Percentiles rank a stretch among this genome's conserved stretches.
Evolutionary conservation across 2,329 filamentous ascomycete species (phyloP).

Genomic region (Phyllosticta citribraziliensis): DNA sequence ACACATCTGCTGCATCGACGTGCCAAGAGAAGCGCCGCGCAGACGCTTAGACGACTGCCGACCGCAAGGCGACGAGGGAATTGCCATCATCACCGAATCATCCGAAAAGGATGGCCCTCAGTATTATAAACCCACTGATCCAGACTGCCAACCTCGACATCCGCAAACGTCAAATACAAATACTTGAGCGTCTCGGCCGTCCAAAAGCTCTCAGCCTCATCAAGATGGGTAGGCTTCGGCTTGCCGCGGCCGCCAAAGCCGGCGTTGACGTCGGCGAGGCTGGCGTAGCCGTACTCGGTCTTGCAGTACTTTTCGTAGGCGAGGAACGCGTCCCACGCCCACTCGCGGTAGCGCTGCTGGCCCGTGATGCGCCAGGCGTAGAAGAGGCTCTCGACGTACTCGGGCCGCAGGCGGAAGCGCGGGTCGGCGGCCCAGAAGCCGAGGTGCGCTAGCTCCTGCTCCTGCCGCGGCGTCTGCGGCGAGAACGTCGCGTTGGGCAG

Average conservation of each 20-base stretch:
- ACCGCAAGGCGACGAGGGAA: too few species aligned
- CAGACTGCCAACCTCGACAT: constrained; percentile 26
- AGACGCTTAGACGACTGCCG: too few species aligned
- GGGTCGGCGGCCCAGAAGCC: constrained; percentile 28
- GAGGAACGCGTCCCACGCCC: constrained; percentile 33
- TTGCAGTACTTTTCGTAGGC: constrained; percentile 29
- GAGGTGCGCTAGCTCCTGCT: constrained; percentile 18
- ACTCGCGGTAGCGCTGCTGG: constrained; percentile 28
- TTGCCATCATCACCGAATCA: constrained; percentile 19
- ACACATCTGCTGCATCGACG: too few species aligned
- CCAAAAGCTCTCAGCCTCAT: constrained; percentile 31
- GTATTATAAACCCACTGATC: constrained; percentile 37
- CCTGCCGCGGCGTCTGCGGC: constrained; percentile 20
- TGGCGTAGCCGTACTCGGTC: constrained; percentile 30
- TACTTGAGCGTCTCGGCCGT: constrained; percentile 34
- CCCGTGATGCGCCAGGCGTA: constrained; percentile 33
- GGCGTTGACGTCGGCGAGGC: constrained; percentile 24
- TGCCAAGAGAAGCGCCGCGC: too few species aligned
- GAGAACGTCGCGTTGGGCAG: constrained; percentile 21
- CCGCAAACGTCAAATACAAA: constrained; percentile 29
- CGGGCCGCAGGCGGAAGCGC: constrained; percentile 26
- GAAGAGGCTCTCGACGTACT: constrained; percentile 32
- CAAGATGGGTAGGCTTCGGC: constrained; percentile 21
- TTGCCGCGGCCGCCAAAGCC: constrained; percentile 13
- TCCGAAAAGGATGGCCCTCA: constrained; percentile 31